Conservation (phyloP, 2,329 filamentous ascomycete genomes). For the Colletotrichum liaoningense region DNA sequence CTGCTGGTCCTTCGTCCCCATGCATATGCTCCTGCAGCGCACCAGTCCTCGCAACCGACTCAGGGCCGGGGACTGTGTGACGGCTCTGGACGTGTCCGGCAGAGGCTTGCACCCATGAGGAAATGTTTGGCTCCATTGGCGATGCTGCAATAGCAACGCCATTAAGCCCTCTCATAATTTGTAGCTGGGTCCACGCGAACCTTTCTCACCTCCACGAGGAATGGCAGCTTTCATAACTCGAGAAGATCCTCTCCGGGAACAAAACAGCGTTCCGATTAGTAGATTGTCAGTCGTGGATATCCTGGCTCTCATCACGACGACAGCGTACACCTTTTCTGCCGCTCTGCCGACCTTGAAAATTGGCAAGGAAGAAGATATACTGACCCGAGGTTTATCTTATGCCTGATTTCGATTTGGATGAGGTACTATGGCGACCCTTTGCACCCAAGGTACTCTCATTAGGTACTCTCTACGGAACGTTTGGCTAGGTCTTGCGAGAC, state of each 20-base stretch:
- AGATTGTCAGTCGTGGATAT: not conserved
- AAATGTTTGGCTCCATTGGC: slow-evolving; percentile 10
- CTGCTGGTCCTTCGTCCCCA: not conserved
- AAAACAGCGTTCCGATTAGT: not conserved
- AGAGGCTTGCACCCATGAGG: slow-evolving; percentile 5
- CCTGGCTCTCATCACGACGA: slow-evolving; percentile 7
- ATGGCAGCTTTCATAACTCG: not conserved
- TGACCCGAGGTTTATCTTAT: slow-evolving; percentile 3
- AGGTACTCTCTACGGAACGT: not conserved
- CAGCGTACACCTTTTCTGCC: slow-evolving; percentile 1
- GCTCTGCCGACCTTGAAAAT: not conserved
- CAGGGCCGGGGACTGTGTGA: slow-evolving; percentile 1
- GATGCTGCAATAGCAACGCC: slow-evolving; percentile 31
- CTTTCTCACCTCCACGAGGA: not conserved
- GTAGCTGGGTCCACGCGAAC: slow-evolving; percentile 4
- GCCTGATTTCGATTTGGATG: not conserved
- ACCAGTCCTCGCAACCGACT: slow-evolving; percentile 15
- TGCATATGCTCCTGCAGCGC: slow-evolving; percentile 7
- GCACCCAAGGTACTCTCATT: not conserved
- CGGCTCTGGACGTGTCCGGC: slow-evolving; percentile 7
- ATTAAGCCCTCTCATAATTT: slow-evolving; percentile 14
- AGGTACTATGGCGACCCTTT: not conserved
- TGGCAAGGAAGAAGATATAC: slow-evolving; percentile 14
- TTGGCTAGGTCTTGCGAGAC: slow-evolving; percentile 7
- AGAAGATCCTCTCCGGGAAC: not conserved